Base-by-base conservation (phyloP, 2,329 filamentous ascomycete genomes). In the Alternaria sp. region DNA sequence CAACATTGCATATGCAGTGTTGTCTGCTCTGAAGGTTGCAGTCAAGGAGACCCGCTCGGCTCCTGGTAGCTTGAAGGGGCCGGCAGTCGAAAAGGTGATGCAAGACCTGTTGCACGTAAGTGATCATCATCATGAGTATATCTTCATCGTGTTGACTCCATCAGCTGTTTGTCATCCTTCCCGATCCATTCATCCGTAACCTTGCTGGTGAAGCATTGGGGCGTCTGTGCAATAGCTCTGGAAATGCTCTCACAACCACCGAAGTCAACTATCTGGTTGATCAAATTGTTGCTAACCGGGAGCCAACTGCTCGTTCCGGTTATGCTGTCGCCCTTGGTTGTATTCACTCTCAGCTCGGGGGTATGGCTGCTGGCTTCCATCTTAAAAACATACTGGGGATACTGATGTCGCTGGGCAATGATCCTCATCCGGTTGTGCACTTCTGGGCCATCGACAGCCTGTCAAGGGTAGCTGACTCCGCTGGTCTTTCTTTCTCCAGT, bases 321-420 rank as follows among this genome's bases (percentile, higher is more conserved):
- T 99, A 94, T 78, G 95, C 96, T 14, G 92, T 96, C 82, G 93
- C 95, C 11, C 81, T 99, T 29, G 95, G 95, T 8, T 91, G 90
- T 56, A 98, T 99, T 51, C 93, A 99, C 78, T 91, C 92, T 17
- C 93, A 97, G 75, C 91, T 99, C 33, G 96, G 95, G 56, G 94
- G 95, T 56, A 98, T 99, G 93, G 95, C 95, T 52, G 95, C 95
- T 54, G 93, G 93, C 3, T 93, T 95, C 69, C 95, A 99, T 75
- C 84, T 99, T 50, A 98, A 98, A 80, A 97, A 93, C 1, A 97
- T 99, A 49, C 85, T 97, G n/a, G 91, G 94, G 17, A 96, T 99
- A 37, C 81, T 99, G n/a, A 96, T 98, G 90, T 98, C 95, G 7
- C 84, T 99, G 9, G 94, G 93, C 76, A 97, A 93, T 68, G 95